Evolutionary conservation across 2,329 filamentous ascomycete genomes (phyloP).

Genomic region (Fusarium foetens): DNA sequence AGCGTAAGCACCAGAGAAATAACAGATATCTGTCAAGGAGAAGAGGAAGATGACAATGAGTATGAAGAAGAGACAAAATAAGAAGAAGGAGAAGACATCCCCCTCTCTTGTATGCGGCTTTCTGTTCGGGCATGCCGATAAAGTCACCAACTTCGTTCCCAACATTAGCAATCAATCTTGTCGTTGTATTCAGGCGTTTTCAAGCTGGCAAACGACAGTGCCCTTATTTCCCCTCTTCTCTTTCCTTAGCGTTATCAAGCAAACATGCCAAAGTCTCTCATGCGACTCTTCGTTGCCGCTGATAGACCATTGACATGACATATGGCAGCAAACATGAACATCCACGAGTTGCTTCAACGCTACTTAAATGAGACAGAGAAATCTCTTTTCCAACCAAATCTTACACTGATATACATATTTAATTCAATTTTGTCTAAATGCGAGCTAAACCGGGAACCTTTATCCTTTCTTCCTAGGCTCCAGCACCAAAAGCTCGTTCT

Average conservation of each 20-base stretch:
- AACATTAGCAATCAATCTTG: not conserved
- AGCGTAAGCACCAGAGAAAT: not conserved
- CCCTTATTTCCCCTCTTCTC: not conserved
- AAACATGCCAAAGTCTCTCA: conserved; percentile 8
- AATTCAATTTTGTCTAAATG: conserved; percentile 50
- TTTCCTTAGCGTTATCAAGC: not conserved
- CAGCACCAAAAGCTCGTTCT: not conserved
- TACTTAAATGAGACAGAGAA: conserved; percentile 12
- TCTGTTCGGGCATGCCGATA: not conserved
- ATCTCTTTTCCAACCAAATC: conserved; percentile 35
- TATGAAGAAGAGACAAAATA: not conserved
- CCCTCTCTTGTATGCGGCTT: not conserved
- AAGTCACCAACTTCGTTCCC: not conserved
- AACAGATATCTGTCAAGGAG: not conserved
- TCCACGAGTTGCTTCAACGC: not conserved
- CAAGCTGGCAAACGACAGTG: conserved; percentile 7
- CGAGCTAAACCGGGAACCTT: conserved; percentile 33
- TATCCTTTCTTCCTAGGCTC: conserved; percentile 34
- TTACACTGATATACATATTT: conserved; percentile 54
- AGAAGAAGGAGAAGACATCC: not conserved
- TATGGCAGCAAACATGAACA: conserved; percentile 7
- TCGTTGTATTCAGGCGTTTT: not conserved
- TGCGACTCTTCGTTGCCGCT: conserved; percentile 11
- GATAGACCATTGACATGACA: not conserved
- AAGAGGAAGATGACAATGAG: not conserved